These are phyloP conservation scores for Metarhizium sp. DNA, from an alignment of 2,329 filamentous ascomycete genomes.

Conservation along the genomic window DNA sequence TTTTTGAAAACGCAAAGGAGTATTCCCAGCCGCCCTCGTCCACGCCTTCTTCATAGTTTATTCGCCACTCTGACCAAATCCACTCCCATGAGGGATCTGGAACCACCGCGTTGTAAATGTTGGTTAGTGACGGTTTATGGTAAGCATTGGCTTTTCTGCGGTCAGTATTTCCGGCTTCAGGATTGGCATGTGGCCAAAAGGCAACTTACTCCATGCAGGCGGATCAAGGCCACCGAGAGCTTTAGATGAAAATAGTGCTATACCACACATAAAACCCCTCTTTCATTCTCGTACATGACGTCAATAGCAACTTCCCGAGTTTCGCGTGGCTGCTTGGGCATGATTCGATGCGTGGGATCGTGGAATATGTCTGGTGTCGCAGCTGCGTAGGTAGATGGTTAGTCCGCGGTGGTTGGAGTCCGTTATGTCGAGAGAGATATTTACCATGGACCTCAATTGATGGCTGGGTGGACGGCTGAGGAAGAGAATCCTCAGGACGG, in stretches of 20 bases:
- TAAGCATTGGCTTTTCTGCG: constrained; percentile 45
- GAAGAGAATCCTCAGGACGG: constrained; percentile 2
- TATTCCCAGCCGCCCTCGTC: constrained; percentile 97
- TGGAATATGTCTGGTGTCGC: constrained; percentile 18
- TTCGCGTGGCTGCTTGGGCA: constrained; percentile 21
- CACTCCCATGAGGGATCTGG: constrained; percentile 95
- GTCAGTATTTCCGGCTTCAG: constrained; percentile 3
- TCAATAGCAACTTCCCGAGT: constrained; percentile 58
- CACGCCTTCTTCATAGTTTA: constrained; percentile 60
- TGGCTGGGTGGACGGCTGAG: constrained; percentile 16
- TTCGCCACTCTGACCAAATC: constrained; percentile 58
- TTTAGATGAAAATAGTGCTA: constrained; percentile 78
- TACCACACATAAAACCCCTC: constrained; percentile 85
- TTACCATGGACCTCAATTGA: constrained; percentile 25
- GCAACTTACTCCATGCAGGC: constrained; percentile 57
- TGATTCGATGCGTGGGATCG: constrained; percentile 22
- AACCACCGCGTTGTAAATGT: constrained; percentile 78
- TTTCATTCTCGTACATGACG: constrained; percentile 90
- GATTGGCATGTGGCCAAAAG: too few relatives aligned
- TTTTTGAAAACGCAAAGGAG: constrained; percentile 71
- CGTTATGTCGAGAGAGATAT: neutral
- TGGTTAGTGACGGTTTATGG: constrained; percentile 50
- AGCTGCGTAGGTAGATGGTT: constrained; percentile 11
- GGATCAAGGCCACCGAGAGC: constrained; percentile 83
- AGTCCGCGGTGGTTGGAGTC: neutral